phyloP scores from a whole-genome alignment of 164 flowering plant species.

The Litsea cubeba region DNA sequence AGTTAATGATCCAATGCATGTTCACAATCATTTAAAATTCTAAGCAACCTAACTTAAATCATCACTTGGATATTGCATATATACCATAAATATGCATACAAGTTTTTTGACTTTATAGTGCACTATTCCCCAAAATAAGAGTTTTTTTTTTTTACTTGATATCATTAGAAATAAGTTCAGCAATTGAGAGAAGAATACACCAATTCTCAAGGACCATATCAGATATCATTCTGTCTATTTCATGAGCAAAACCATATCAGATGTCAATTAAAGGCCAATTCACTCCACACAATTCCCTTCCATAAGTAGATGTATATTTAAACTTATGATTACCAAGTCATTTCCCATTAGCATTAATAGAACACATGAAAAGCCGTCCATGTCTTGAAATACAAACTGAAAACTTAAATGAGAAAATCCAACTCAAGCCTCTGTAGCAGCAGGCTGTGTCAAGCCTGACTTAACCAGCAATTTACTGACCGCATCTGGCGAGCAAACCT shows the following conservation, averaged over 20 bases:
- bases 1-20: no score
- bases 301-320: not conserved
- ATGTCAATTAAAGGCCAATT: not conserved
- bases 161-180: no score
- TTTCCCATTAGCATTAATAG: not conserved
- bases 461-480: conserved; percentile 15
- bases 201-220: not conserved
- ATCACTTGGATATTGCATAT: no score
- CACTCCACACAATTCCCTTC: not conserved
- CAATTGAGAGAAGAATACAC: no score
- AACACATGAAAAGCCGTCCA: not conserved
- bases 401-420: not conserved
- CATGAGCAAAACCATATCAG: not conserved
- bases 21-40: no score
- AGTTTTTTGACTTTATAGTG: no score
- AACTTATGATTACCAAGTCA: not conserved
- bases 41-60: no score
- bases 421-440: conserved; percentile 6
- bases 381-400: not conserved
- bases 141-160: no score
- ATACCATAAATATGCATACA: no score
- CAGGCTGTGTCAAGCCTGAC: conserved; percentile 19
- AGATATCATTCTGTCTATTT: not conserved
- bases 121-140: no score
- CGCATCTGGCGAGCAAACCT: conserved; percentile 16